Percentiles rank a stretch among this genome's conserved stretches.
phyloP scores from a whole-genome alignment of 805 yeast species.

The Cyberlindnera euphorbiae region DNA sequence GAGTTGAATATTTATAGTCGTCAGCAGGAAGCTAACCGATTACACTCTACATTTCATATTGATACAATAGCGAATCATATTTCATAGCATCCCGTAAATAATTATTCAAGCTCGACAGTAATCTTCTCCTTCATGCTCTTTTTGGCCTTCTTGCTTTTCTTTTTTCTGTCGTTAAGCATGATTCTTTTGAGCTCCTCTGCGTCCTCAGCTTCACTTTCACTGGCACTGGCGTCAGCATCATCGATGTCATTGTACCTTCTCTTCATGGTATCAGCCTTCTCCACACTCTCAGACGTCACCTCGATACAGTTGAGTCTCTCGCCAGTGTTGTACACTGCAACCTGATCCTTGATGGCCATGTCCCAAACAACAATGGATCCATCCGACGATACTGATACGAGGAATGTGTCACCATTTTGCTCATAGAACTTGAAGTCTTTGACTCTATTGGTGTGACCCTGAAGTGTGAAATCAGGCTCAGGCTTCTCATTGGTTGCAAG shows the following conservation, averaged over 20 bases:
- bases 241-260: constrained; percentile 39
- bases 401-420: constrained; percentile 37
- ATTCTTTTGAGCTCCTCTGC: constrained; percentile 58
- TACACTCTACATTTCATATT: no score
- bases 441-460: constrained; percentile 82
- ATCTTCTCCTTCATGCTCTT: constrained; percentile 43
- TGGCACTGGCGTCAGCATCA: constrained; percentile 39
- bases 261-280: constrained; percentile 66
- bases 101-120: constrained; percentile 51
- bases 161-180: constrained; percentile 36
- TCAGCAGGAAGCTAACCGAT: no score
- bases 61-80: no score
- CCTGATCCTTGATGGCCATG: constrained; percentile 59
- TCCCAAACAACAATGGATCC: constrained; percentile 94
- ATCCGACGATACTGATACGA: constrained; percentile 86
- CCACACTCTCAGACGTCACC: constrained; percentile 71
- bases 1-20: constrained; percentile 3
- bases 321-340: constrained; percentile 86
- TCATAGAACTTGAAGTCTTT: constrained; percentile 63
- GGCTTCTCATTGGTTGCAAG: constrained; percentile 27
- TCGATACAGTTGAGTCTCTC: constrained; percentile 88
- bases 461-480: constrained; percentile 52
- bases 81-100: no score
- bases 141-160: constrained; percentile 36
- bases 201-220: constrained; percentile 72